phyloP scores from a whole-genome alignment of 495 filamentous ascomycete species.

The Aspergillus conjunctus region DNA sequence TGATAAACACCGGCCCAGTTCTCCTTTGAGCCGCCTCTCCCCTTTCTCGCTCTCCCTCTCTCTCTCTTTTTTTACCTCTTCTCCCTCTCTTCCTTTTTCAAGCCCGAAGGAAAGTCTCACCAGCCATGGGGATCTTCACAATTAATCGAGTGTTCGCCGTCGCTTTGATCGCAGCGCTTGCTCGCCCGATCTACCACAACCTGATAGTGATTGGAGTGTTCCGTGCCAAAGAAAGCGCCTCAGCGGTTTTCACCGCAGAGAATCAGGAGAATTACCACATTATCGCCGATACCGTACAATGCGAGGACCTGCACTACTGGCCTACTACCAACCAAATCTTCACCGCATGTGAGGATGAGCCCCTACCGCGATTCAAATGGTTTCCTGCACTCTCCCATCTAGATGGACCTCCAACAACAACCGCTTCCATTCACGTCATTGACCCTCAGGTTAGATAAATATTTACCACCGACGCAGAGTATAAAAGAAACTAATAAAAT shows the following conservation, averaged over 20 bases:
- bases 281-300: conserved; percentile 57
- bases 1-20: too few relatives aligned
- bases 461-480: not conserved
- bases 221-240: conserved; percentile 18
- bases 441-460: conserved; percentile 47
- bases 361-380: conserved; percentile 52
- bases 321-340: conserved; percentile 51
- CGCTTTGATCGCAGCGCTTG: conserved; percentile 1
- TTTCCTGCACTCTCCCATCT: conserved; percentile 55
- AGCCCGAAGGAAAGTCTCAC: too few relatives aligned
- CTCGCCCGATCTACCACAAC: not conserved
- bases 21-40: too few relatives aligned
- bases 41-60: too few relatives aligned
- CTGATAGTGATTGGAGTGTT: conserved; percentile 36
- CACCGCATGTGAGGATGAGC: conserved; percentile 56
- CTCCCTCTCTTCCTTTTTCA: too few relatives aligned
- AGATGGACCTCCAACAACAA: conserved; percentile 34
- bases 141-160: too few relatives aligned
- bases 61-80: too few relatives aligned
- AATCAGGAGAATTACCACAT: conserved; percentile 35
- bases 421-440: conserved; percentile 56
- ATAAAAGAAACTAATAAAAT: not conserved
- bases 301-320: conserved; percentile 64
- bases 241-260: conserved; percentile 30
- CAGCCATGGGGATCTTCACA: too few relatives aligned